Conservation (phyloP, 2,329 filamentous ascomycete genomes). For the Reticulascus tulasneorum region DNA sequence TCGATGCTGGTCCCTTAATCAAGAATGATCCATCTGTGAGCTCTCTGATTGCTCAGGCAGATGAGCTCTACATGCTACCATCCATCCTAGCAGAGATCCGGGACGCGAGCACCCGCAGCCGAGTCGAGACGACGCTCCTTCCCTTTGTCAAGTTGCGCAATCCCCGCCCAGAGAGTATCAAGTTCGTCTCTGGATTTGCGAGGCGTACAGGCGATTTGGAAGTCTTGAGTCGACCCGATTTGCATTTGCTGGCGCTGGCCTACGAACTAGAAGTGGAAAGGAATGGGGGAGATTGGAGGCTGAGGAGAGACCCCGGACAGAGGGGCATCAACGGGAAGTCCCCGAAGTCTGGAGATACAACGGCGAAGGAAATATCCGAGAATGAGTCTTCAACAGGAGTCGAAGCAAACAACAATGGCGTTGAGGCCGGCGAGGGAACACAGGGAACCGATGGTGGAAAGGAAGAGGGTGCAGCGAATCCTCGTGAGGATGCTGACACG, state of each 20-base stretch:
- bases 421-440: conserved; percentile 7
- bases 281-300: conserved; percentile 83
- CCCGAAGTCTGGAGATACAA: conserved; percentile 32
- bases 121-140: conserved; percentile 78
- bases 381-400: too few relatives aligned
- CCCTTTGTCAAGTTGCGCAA: conserved; percentile 79
- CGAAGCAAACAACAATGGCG: too few relatives aligned
- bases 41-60: conserved; percentile 72
- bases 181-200: conserved; percentile 79
- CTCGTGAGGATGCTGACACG: conserved; percentile 5
- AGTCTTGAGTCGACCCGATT: conserved; percentile 83
- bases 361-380: conserved; percentile 21
- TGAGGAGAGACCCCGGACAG: conserved; percentile 75
- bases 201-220: conserved; percentile 83
- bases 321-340: conserved; percentile 70
- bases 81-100: conserved; percentile 84
- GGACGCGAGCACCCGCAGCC: conserved; percentile 73
- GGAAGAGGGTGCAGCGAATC: conserved; percentile 3
- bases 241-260: conserved; percentile 82
- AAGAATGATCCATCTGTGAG: conserved; percentile 87
- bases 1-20: conserved; percentile 91
- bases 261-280: conserved; percentile 94
- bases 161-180: conserved; percentile 72
- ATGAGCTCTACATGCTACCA: conserved; percentile 77
- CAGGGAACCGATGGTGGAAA: conserved; percentile 1